A percentile compares a stretch with the other conserved stretches of the same genome.
phyloP scores from a whole-genome alignment of 192 early-diverging fungal species.

The Linnemannia zychae region DNA sequence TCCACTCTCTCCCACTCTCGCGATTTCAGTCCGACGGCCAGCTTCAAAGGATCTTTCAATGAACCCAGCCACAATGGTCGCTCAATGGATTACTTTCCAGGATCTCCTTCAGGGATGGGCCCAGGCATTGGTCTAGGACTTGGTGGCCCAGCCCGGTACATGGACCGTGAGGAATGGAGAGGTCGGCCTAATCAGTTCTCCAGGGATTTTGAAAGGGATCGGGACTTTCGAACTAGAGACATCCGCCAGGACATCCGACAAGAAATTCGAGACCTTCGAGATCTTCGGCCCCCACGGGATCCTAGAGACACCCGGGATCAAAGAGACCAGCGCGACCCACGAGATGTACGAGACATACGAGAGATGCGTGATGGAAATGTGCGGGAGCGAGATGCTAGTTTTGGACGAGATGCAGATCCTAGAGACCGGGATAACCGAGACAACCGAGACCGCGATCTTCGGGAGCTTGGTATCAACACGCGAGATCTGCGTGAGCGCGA shows the following conservation, averaged over 20 bases:
- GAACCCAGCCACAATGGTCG: conserved; percentile 26
- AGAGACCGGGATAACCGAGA: conserved; percentile 44
- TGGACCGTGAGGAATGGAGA: conserved; percentile 51
- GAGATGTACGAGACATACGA: conserved; percentile 9
- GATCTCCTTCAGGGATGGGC: conserved; percentile 26
- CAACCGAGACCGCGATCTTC: conserved; percentile 31
- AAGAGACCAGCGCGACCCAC: background rate
- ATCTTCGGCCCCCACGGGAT: conserved; percentile 27
- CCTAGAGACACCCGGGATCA: conserved; percentile 19
- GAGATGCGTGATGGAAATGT: conserved; percentile 9
- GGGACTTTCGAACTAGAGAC: conserved; percentile 33
- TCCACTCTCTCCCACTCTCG: conserved; percentile 34
- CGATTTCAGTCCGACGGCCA: conserved; percentile 39
- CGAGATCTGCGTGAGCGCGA: conserved; percentile 43
- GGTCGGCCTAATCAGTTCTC: conserved; percentile 27
- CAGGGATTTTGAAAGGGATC: conserved; percentile 43
- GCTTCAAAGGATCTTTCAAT: conserved; percentile 16
- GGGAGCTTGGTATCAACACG: conserved; percentile 40
- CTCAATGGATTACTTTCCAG: conserved; percentile 34
- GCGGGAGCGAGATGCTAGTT: conserved; percentile 10
- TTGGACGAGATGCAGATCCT: conserved; percentile 4
- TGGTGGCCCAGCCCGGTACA: conserved; percentile 33
- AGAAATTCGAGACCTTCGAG: conserved; percentile 36
- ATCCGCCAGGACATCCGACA: conserved; percentile 30
- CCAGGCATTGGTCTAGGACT: conserved; percentile 32